Percentiles rank a stretch among this genome's conserved stretches.
Evolutionary conservation across 441 rosid species (phyloP).

Genomic region (Brassica balearica): DNA sequence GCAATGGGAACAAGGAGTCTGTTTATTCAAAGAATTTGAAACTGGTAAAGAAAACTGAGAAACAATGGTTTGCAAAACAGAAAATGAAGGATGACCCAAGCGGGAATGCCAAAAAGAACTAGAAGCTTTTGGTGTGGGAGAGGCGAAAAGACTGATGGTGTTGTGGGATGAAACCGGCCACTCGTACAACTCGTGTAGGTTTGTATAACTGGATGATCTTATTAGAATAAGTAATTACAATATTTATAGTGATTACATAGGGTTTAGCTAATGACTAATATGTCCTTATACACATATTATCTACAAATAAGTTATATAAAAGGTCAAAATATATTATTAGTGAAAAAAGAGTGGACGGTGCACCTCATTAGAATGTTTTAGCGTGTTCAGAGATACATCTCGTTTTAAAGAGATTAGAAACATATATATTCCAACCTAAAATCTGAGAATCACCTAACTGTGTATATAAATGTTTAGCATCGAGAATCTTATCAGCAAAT

Average conservation of each 20-base stretch:
- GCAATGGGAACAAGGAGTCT: background rate
- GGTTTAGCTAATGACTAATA: background rate
- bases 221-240: background rate
- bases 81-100: background rate
- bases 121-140: background rate
- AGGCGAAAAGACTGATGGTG: background rate
- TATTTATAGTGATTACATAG: background rate
- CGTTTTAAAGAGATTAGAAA: slow-evolving; percentile 8
- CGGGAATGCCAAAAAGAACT: background rate
- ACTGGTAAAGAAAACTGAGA: background rate
- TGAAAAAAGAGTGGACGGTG: slow-evolving; percentile 26
- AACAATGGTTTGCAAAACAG: background rate
- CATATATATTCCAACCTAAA: slow-evolving; percentile 28
- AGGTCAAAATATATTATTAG: slow-evolving; percentile 13
- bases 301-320: background rate
- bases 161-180: background rate
- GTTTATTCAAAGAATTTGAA: background rate
- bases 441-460: slow-evolving; percentile 23
- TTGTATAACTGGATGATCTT: background rate
- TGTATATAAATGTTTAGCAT: slow-evolving; percentile 13
- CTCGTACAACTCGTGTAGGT: background rate
- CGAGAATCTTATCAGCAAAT: background rate
- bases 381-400: slow-evolving; percentile 14
- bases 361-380: slow-evolving; percentile 27
- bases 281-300: background rate